Evolutionary conservation across 371 early-diverging fungal species (phyloP), one percentile per base, ranked within the genome.

Genomic region (Coemansia sp.): DNA sequence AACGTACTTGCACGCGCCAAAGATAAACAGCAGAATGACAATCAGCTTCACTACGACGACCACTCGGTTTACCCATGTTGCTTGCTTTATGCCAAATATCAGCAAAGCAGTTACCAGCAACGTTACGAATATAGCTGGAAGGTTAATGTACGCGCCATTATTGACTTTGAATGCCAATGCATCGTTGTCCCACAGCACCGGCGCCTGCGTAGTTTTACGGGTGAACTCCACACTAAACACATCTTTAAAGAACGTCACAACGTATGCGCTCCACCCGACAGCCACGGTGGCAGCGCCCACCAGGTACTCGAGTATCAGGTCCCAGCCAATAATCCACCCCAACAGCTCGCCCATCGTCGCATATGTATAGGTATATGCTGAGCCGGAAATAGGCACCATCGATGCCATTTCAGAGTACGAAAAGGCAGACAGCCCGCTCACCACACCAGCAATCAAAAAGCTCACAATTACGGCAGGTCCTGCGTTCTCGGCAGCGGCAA

Each of bases 321-420:
- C 88, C 94, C 94, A 93, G 21, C 92, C 92, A 64, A 93, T 87
- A 28, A 87, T 88, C 92, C 92, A 93, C 2, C 87, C 93, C 18
- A 90, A 74, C 47, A 91, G 81, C 82, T 93, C 93, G 25, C 94
- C 94, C 82, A 93, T 84, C 1, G 93, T 91, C 2, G 92, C 91
- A 64, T 92, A 93, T 9, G 91, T 86, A 64, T 91, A 93, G 0
- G 93, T 90, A 69, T 92, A 93, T 8, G 93, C 90, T 0, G 92
- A 92, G 21, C 94, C 94, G 20, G 93, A 85, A 12, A 92, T 87
- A 2, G 94, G 94, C 44, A 93, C 88, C 89, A 89, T 89, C 16
- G 90, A 86, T 1, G 93, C 88, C 82, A 93, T 82, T 80, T 93
- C 94, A 26, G 91, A 86, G 69, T 93, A 93, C 56, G 89, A 90